These are phyloP conservation scores for Tuber melanosporum DNA, from an alignment of 495 filamentous ascomycete genomes.

Conservation along the genomic window DNA sequence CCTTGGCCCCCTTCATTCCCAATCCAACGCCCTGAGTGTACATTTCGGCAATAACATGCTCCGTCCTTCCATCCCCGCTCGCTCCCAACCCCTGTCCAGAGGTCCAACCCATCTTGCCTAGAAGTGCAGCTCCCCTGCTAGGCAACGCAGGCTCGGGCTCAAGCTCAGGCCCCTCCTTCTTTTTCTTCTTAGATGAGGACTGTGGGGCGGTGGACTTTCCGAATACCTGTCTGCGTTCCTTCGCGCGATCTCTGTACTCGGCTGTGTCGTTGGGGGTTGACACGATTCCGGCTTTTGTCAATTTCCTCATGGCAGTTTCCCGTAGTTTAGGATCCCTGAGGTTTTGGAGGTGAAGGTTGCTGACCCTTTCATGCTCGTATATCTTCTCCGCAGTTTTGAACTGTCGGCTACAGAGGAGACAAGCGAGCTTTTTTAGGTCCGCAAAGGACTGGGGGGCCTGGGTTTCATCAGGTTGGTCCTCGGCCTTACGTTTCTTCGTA, in stretches of 20 bases:
- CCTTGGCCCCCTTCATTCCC: conserved; percentile 72
- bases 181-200: conserved; percentile 45
- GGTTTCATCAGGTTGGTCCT: conserved; percentile 15
- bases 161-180: conserved; percentile 36
- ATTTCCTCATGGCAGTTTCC: conserved; percentile 55
- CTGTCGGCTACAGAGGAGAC: conserved; percentile 66
- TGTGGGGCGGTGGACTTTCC: conserved; percentile 57
- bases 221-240: conserved; percentile 70
- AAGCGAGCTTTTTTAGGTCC: conserved; percentile 63
- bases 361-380: conserved; percentile 69
- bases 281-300: conserved; percentile 50
- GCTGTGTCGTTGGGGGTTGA: conserved; percentile 38
- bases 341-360: conserved; percentile 66
- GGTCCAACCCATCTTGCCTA: conserved; percentile 89
- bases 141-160: conserved; percentile 43
- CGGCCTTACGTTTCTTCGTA: conserved; percentile 28
- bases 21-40: conserved; percentile 81
- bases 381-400: conserved; percentile 65
- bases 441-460: conserved; percentile 54
- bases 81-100: conserved; percentile 74
- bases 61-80: conserved; percentile 67
- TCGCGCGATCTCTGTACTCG: conserved; percentile 74
- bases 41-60: conserved; percentile 67
- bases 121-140: conserved; percentile 77
- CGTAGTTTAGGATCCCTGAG: conserved; percentile 55